Conservation (phyloP, 2,329 filamentous ascomycete genomes). For the Aspergillus ruber region DNA sequence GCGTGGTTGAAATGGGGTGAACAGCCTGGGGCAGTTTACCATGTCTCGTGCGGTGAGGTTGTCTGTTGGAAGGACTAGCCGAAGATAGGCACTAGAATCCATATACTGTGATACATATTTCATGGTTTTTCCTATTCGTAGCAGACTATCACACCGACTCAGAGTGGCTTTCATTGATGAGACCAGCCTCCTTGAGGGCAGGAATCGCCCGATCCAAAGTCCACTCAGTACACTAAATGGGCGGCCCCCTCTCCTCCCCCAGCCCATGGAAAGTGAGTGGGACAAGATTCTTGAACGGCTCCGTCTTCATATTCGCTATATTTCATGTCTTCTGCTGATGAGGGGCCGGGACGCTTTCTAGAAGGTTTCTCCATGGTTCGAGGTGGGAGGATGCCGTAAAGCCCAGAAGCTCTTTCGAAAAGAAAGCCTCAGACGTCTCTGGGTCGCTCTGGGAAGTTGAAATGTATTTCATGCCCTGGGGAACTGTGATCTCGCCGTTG, state of each 20-base stretch:
- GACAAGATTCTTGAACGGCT: conserved; percentile 5
- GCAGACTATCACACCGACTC: no score
- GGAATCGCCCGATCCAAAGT: conserved; percentile 8
- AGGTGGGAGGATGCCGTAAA: conserved; percentile 4
- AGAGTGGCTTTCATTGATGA: neutral
- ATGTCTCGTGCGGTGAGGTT: neutral
- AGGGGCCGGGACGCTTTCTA: conserved; percentile 3
- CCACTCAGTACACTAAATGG: conserved; percentile 13
- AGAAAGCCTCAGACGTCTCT: neutral
- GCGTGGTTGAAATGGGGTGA: neutral
- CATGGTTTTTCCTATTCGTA: no score
- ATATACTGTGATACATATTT: no score
- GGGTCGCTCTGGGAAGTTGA: neutral
- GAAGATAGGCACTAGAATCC: neutral
- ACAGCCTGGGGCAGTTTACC: neutral
- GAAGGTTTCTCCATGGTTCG: conserved; percentile 1
- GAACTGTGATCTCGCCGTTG: conserved; percentile 7
- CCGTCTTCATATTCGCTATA: conserved; percentile 7
- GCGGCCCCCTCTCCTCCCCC: conserved; percentile 1
- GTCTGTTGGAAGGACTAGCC: neutral
- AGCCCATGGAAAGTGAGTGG: conserved; percentile 6
- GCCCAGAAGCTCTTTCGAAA: conserved; percentile 2
- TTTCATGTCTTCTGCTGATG: conserved; percentile 9
- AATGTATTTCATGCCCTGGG: conserved; percentile 6
- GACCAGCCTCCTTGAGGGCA: conserved; percentile 1